These are phyloP conservation scores for Boletus barrowsii DNA, from an alignment of 768 basidiomycete species.

Conservation along the genomic window DNA sequence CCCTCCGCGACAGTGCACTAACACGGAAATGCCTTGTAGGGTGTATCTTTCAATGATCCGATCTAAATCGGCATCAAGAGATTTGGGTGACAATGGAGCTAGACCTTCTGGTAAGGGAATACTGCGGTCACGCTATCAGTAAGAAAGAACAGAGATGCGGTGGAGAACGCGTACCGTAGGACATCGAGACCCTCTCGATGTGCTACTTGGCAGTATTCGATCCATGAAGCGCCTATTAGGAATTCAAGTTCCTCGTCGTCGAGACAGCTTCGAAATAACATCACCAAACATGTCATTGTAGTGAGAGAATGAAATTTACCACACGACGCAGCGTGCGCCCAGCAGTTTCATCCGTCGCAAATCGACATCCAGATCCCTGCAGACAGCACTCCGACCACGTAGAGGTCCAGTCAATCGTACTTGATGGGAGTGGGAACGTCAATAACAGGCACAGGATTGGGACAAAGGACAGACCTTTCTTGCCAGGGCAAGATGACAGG, in stretches of 20 bases:
- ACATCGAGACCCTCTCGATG: conserved; percentile 69
- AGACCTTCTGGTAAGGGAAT: conserved; percentile 91
- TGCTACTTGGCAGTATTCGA: conserved; percentile 66
- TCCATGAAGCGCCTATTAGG: conserved; percentile 79
- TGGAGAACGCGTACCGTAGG: conserved; percentile 51
- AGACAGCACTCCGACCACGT: conserved; percentile 77
- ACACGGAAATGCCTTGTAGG: conserved; percentile 62
- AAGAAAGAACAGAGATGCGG: not conserved
- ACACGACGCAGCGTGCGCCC: conserved; percentile 79
- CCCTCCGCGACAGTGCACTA: conserved; percentile 92
- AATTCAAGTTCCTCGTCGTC: conserved; percentile 82
- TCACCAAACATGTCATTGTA: not conserved
- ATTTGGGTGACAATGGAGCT: conserved; percentile 56
- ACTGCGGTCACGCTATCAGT: conserved; percentile 35
- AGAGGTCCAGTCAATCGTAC: conserved; percentile 73
- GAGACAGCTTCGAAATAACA: conserved; percentile 55
- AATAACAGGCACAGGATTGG: not conserved
- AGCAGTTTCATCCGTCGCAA: conserved; percentile 68
- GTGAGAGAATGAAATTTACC: conserved; percentile 40
- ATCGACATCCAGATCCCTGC: conserved; percentile 77
- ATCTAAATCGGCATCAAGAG: conserved; percentile 64
- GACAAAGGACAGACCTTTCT: conserved; percentile 61
- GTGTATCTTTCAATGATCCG: conserved; percentile 71
- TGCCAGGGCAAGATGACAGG: conserved; percentile 91
- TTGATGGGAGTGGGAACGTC: conserved; percentile 22